phyloP scores from a whole-genome alignment of 2,329 filamentous ascomycete genomes.

The Fusarium sp. region DNA sequence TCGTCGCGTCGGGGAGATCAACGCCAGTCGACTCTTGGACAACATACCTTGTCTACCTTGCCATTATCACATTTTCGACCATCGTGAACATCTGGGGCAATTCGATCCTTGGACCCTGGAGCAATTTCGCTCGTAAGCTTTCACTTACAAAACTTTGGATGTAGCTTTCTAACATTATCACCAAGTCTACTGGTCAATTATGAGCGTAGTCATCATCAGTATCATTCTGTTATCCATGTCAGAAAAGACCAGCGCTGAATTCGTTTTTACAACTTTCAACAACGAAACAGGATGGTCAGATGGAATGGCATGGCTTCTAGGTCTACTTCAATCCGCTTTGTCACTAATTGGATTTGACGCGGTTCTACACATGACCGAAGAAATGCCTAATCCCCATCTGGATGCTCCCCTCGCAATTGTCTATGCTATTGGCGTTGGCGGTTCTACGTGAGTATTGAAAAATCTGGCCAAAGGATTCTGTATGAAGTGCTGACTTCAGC shows the following conservation, averaged over 20 bases:
- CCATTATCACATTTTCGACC: background rate
- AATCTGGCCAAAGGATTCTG: rapidly evolving
- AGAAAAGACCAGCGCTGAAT: background rate
- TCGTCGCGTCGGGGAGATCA: background rate
- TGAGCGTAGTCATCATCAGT: background rate
- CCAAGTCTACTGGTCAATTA: background rate
- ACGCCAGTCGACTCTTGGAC: background rate
- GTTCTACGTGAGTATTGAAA: background rate
- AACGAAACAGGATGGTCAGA: background rate
- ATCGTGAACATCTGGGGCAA: background rate
- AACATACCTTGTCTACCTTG: background rate
- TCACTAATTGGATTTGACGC: background rate
- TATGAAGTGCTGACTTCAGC: background rate
- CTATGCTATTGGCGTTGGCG: background rate
- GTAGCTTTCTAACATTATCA: background rate
- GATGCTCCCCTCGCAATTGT: background rate
- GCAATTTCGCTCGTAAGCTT: background rate
- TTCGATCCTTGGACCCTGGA: background rate
- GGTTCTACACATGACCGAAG: background rate
- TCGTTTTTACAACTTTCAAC: background rate
- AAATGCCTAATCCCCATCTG: background rate
- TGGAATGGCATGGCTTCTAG: background rate
- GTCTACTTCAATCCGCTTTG: background rate
- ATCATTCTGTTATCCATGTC: background rate
- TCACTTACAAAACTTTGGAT: rapidly evolving